Conservation (phyloP, 768 basidiomycete genomes). For the Rhodotorula babjevae region DNA sequence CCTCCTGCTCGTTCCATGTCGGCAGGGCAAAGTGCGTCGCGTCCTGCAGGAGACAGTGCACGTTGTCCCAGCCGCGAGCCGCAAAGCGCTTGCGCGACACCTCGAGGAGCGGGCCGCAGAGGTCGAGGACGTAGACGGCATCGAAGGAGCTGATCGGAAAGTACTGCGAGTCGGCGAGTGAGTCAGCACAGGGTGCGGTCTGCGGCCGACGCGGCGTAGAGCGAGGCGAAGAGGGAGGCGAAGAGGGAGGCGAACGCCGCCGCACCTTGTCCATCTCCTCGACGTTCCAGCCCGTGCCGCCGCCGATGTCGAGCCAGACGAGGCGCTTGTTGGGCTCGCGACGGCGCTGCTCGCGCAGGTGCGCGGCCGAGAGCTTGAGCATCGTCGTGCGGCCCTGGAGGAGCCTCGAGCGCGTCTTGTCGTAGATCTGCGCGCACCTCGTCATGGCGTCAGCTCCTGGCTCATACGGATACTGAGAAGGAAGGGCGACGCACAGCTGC, state of each 20-base stretch:
- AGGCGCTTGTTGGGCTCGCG: slow-evolving; percentile 53
- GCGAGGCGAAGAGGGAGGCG: no score
- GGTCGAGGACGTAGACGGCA: slow-evolving; percentile 65
- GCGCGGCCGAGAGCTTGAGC: slow-evolving; percentile 63
- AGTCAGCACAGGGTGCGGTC: not conserved
- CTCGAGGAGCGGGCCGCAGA: slow-evolving; percentile 65
- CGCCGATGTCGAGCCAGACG: slow-evolving; percentile 74
- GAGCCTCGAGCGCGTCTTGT: slow-evolving; percentile 59
- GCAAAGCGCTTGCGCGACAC: slow-evolving; percentile 66
- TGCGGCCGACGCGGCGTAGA: no score
- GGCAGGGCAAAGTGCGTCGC: slow-evolving; percentile 64
- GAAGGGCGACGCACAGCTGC: not conserved
- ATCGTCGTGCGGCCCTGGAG: slow-evolving; percentile 68
- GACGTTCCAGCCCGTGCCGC: slow-evolving; percentile 70
- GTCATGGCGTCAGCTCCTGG: no score
- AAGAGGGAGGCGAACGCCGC: no score
- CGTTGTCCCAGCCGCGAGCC: slow-evolving; percentile 66
- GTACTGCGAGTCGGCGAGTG: slow-evolving; percentile 45
- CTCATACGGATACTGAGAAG: no score
- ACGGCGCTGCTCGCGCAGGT: slow-evolving; percentile 54
- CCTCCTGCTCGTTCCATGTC: slow-evolving; percentile 53
- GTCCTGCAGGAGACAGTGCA: slow-evolving; percentile 67
- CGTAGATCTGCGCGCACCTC: slow-evolving; percentile 53
- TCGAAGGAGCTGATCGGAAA: slow-evolving; percentile 61
- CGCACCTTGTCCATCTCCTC: slow-evolving; percentile 57